These are phyloP conservation scores for Globisporangium barbulae DNA, from an alignment of 352 stramenopile genomes.

Conservation along the genomic window DNA sequence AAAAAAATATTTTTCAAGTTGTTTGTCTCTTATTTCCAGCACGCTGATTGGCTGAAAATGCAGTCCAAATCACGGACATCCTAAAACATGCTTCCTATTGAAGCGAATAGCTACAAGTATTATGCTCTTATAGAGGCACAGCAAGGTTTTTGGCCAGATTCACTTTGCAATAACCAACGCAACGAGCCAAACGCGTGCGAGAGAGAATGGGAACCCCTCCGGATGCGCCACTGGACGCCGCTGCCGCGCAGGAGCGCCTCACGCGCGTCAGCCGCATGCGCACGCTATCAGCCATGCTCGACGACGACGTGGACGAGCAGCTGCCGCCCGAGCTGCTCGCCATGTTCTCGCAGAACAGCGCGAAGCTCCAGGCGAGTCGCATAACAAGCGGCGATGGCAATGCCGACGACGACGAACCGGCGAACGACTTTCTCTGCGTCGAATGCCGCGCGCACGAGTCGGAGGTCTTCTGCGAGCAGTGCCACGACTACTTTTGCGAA, in stretches of 20 bases:
- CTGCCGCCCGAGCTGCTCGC: constrained; percentile 42
- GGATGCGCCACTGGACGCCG: neutral
- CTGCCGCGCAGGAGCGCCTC: constrained; percentile 27
- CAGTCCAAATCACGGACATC: no score
- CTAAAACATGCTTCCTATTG: no score
- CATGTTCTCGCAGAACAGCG: constrained; percentile 35
- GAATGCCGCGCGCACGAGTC: constrained; percentile 67
- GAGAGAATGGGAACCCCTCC: neutral
- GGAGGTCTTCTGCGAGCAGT: constrained; percentile 85
- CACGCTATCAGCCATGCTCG: constrained; percentile 77
- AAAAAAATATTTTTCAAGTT: no score
- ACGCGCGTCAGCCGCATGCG: constrained; percentile 66
- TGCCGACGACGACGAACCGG: constrained; percentile 15
- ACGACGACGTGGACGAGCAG: constrained; percentile 64
- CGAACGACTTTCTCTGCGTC: constrained; percentile 57
- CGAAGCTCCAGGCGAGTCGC: constrained; percentile 17
- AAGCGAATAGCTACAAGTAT: no score
- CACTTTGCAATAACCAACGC: constrained; percentile 2
- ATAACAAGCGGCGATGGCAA: neutral
- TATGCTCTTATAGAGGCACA: no score
- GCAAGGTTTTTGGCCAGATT: neutral
- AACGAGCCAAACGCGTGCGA: neutral
- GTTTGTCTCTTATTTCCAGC: no score
- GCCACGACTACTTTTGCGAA: constrained; percentile 87
- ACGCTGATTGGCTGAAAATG: no score